These are phyloP conservation scores for Chalciporus chontae DNA, from an alignment of 768 basidiomycete genomes.

Conservation along the genomic window DNA sequence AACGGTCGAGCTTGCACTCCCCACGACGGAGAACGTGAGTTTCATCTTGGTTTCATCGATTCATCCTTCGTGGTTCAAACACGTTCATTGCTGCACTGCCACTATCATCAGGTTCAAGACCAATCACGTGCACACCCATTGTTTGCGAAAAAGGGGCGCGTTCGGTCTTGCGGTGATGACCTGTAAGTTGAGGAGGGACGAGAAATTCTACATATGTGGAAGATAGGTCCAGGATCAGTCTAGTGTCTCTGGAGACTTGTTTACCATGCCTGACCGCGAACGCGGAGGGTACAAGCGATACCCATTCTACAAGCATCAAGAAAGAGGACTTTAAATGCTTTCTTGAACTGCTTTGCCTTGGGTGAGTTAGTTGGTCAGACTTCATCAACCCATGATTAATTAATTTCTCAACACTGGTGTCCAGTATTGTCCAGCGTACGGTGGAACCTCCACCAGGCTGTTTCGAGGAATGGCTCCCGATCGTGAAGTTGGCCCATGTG, in stretches of 20 bases:
- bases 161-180: neutral
- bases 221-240: constrained; percentile 18
- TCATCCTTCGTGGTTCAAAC: neutral
- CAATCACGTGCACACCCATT: neutral
- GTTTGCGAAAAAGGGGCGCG: too few relatives aligned
- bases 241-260: constrained; percentile 25
- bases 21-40: constrained; percentile 4
- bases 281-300: constrained; percentile 18
- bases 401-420: neutral
- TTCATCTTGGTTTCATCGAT: too few relatives aligned
- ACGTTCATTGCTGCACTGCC: constrained; percentile 14
- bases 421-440: neutral
- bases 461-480: constrained; percentile 34
- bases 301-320: constrained; percentile 21
- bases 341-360: constrained; percentile 20
- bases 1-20: neutral
- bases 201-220: constrained; percentile 11
- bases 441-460: neutral
- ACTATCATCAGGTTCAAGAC: neutral
- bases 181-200: neutral
- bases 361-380: constrained; percentile 3
- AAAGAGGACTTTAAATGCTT: constrained; percentile 14
- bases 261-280: constrained; percentile 16
- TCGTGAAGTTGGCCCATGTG: constrained; percentile 41
- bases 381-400: neutral